These are phyloP conservation scores for Floccularia luteovirens DNA, from an alignment of 768 basidiomycete species.

Conservation along the genomic window DNA sequence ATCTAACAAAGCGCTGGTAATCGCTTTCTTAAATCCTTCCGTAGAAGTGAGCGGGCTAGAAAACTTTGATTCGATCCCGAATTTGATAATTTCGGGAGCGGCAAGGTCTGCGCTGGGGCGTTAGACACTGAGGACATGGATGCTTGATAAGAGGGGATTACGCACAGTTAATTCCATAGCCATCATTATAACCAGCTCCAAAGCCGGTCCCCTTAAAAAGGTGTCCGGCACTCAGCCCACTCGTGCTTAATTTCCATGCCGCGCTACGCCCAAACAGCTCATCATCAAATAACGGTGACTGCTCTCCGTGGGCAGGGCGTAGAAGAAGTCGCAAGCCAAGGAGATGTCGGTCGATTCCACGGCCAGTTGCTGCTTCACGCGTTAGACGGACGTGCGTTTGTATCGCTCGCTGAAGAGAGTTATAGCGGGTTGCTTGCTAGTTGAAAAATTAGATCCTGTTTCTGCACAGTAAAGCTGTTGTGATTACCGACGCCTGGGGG, in stretches of 20 bases:
- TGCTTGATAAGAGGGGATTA: neutral
- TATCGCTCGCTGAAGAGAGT: constrained; percentile 60
- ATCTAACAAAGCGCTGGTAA: constrained; percentile 57
- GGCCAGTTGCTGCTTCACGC: constrained; percentile 71
- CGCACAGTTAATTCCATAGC: constrained; percentile 89
- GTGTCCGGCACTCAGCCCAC: constrained; percentile 79
- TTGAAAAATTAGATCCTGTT: constrained; percentile 9
- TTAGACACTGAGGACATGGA: neutral
- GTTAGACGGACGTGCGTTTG: constrained; percentile 65
- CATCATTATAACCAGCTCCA: constrained; percentile 74
- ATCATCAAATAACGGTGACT: constrained; percentile 67
- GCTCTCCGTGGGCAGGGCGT: constrained; percentile 43
- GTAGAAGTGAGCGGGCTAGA: constrained; percentile 70
- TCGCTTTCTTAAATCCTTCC: constrained; percentile 48
- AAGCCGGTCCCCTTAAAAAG: constrained; percentile 91
- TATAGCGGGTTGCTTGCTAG: constrained; percentile 27
- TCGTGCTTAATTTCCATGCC: constrained; percentile 86
- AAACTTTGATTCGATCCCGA: constrained; percentile 89
- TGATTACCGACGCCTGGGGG: constrained; percentile 35
- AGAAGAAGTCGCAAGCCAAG: constrained; percentile 73
- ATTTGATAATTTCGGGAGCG: constrained; percentile 73
- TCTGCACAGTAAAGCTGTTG: no score
- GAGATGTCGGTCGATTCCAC: constrained; percentile 88
- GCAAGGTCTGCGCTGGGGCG: constrained; percentile 84
- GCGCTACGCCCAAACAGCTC: constrained; percentile 65